phyloP scores from a whole-genome alignment of 139 green algal genomes.

The Tetraselmis striata region DNA sequence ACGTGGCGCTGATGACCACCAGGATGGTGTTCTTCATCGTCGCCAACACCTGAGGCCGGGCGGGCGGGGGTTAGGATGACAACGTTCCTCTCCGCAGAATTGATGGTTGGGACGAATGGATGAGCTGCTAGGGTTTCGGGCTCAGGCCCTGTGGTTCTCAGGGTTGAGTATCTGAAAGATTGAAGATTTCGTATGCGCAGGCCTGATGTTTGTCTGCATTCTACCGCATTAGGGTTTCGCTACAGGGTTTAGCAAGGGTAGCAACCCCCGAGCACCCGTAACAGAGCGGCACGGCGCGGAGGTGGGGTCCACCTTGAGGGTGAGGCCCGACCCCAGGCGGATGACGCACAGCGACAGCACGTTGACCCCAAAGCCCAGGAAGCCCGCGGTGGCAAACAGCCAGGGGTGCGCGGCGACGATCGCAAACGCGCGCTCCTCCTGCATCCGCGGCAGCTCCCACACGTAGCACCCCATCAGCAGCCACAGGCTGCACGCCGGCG shows the following conservation, averaged over 20 bases:
- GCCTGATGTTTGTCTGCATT: neutral
- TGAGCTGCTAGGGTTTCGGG: too few species aligned
- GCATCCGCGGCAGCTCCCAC: constrained; percentile 50
- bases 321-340: constrained; percentile 65
- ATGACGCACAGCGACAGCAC: constrained; percentile 78
- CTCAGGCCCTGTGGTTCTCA: too few species aligned
- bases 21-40: constrained; percentile 82
- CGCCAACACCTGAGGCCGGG: constrained; percentile 40
- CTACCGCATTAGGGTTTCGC: too few species aligned
- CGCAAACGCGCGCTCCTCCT: constrained; percentile 20
- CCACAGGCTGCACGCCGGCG: constrained; percentile 75
- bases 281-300: neutral
- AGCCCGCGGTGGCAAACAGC: constrained; percentile 54
- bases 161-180: too few species aligned
- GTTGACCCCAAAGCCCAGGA: constrained; percentile 83
- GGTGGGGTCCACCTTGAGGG: constrained; percentile 55
- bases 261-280: neutral
- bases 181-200: neutral
- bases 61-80: too few species aligned
- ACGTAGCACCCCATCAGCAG: constrained; percentile 50
- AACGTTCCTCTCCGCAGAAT: too few species aligned
- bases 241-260: neutral
- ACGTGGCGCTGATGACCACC: constrained; percentile 62
- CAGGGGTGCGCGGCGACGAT: constrained; percentile 25
- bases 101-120: too few species aligned